Conservation (phyloP, 768 basidiomycete genomes). For the Amanita rubescens region DNA sequence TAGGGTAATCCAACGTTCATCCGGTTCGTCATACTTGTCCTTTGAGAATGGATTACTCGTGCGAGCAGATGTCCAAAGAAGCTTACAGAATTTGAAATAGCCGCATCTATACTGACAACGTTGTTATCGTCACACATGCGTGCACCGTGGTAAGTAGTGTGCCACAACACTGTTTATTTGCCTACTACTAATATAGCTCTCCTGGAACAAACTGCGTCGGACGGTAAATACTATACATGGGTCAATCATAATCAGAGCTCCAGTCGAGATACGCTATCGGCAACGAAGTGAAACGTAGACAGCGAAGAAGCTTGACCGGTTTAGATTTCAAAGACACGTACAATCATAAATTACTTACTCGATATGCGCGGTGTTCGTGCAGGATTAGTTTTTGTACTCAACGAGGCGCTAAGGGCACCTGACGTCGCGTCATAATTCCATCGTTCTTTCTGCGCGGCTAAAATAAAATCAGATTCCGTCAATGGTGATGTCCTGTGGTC, state of each 20-base stretch:
- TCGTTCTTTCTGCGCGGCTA: constrained; percentile 34
- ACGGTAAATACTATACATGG: too few relatives aligned
- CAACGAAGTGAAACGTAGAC: constrained; percentile 40
- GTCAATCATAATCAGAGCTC: constrained; percentile 30
- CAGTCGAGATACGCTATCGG: constrained; percentile 45
- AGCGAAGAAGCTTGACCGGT: constrained; percentile 30
- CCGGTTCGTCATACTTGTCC: background rate
- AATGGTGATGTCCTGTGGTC: constrained; percentile 4
- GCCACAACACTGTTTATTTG: too few relatives aligned
- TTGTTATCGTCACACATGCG: background rate
- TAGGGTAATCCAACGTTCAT: constrained; percentile 52
- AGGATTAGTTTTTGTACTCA: background rate
- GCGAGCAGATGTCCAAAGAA: background rate
- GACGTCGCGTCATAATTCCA: constrained; percentile 48
- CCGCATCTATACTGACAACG: background rate
- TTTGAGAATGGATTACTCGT: background rate
- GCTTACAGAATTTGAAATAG: background rate
- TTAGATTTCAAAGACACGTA: constrained; percentile 4
- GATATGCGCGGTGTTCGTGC: background rate
- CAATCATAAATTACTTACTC: background rate
- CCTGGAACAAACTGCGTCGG: background rate
- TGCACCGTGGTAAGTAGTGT: background rate
- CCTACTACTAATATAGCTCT: background rate
- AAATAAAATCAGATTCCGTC: background rate
- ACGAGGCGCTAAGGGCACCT: constrained; percentile 37